Percentiles rank a stretch among this genome's conserved stretches.
Evolutionary conservation across 768 basidiomycete genomes (phyloP).

Genomic region (Macrolepiota albuminosa): DNA sequence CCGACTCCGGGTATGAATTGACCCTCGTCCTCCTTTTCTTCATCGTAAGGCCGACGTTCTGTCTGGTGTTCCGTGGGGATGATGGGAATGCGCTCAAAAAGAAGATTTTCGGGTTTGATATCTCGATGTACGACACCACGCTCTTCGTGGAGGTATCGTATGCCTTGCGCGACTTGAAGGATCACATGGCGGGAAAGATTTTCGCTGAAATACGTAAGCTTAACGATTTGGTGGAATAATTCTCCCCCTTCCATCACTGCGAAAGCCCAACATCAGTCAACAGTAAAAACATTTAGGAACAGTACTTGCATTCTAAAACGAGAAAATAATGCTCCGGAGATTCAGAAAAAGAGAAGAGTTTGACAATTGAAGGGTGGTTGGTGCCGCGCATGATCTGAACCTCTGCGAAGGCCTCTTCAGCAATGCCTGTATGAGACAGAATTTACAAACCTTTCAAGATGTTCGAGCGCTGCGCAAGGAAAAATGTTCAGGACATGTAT

Average conservation of each 20-base stretch:
- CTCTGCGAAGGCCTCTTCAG: conserved; percentile 45
- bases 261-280: conserved; percentile 4
- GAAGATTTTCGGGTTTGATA: conserved; percentile 97
- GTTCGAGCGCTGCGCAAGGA: conserved; percentile 76
- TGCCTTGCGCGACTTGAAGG: conserved; percentile 90
- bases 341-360: conserved; percentile 89
- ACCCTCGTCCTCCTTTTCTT: conserved; percentile 98
- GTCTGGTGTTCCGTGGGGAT: conserved; percentile 71
- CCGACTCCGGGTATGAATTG: conserved; percentile 90
- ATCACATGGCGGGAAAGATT: conserved; percentile 97
- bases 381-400: conserved; percentile 98
- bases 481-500: conserved; percentile 24
- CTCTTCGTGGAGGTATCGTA: conserved; percentile 95
- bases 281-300: background rate
- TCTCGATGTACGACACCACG: conserved; percentile 98
- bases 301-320: conserved; percentile 78
- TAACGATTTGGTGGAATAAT: conserved; percentile 98
- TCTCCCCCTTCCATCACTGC: conserved; percentile 97
- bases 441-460: conserved; percentile 78
- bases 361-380: conserved; percentile 89
- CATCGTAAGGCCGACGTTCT: conserved; percentile 83
- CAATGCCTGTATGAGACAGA: background rate
- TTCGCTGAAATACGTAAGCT: conserved; percentile 97
- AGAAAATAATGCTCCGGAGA: conserved; percentile 92
- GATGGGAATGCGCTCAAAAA: conserved; percentile 91